A percentile compares a stretch with the other conserved stretches of the same genome.
Conservation (phyloP, 768 basidiomycete species). For the Lactarius evosmus region DNA sequence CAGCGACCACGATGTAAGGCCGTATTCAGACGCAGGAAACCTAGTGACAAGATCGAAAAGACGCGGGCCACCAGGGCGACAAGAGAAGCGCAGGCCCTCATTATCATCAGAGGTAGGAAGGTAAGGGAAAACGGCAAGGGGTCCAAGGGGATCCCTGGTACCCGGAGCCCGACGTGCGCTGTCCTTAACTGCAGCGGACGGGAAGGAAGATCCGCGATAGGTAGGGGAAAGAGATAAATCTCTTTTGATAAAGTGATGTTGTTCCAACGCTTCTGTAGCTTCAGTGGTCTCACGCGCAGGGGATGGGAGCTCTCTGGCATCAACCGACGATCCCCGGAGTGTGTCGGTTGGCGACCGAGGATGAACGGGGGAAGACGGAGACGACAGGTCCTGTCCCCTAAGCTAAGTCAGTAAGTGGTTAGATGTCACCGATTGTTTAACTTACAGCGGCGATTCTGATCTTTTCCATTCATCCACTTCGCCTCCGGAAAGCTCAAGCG, state of each 20-base stretch:
- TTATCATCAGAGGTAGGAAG: conserved; percentile 40
- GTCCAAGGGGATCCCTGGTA: conserved; percentile 30
- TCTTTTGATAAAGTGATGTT: neutral
- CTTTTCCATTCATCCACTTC: conserved; percentile 11
- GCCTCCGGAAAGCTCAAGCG: conserved; percentile 12
- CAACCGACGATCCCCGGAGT: neutral
- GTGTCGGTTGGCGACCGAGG: neutral
- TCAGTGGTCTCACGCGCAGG: neutral
- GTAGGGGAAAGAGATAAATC: neutral
- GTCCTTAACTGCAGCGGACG: neutral
- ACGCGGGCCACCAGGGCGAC: conserved; percentile 61
- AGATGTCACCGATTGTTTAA: neutral
- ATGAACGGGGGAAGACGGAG: neutral
- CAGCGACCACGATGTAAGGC: conserved; percentile 65
- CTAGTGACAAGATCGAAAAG: conserved; percentile 63
- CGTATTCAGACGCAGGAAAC: conserved; percentile 57
- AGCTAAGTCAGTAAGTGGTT: neutral
- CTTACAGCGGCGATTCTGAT: conserved; percentile 4
- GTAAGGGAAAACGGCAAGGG: conserved; percentile 50
- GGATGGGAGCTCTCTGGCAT: neutral
- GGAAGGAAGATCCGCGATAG: conserved; percentile 6
- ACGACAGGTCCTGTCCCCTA: neutral
- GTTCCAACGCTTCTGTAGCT: neutral
- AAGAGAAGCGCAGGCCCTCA: conserved; percentile 50
- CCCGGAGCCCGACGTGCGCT: neutral